These are phyloP conservation scores for Terfezia claveryi DNA, from an alignment of 495 filamentous ascomycete species.

Conservation along the genomic window DNA sequence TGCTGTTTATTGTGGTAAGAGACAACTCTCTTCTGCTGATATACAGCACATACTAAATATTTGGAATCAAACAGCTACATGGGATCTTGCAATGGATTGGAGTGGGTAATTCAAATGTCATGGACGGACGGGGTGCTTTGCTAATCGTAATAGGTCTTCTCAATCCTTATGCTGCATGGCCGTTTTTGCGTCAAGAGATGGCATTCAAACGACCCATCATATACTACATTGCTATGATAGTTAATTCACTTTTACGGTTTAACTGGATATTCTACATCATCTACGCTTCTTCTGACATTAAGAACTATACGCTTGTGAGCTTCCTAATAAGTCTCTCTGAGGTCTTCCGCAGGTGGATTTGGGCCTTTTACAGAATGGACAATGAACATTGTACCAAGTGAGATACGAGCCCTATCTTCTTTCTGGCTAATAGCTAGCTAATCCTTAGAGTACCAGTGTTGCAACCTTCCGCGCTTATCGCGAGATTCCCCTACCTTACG, in stretches of 20 bases:
- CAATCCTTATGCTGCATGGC: slow-evolving; percentile 45
- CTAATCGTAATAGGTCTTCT: slow-evolving; percentile 29
- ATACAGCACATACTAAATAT: slow-evolving; percentile 1
- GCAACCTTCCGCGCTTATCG: slow-evolving; percentile 47
- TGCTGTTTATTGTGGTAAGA: slow-evolving; percentile 53
- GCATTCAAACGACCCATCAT: slow-evolving; percentile 53
- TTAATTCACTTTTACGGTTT: slow-evolving; percentile 79
- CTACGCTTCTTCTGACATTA: slow-evolving; percentile 51
- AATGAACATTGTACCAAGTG: slow-evolving; percentile 91
- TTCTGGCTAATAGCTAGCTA: neutral
- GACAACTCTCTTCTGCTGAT: neutral
- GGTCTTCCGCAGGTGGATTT: slow-evolving; percentile 60
- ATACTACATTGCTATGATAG: slow-evolving; percentile 65
- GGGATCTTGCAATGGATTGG: slow-evolving; percentile 97
- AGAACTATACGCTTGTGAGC: slow-evolving; percentile 56
- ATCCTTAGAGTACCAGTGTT: neutral
- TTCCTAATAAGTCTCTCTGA: slow-evolving; percentile 60
- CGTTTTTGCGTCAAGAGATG: slow-evolving; percentile 55
- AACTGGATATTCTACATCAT: slow-evolving; percentile 92
- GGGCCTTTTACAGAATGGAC: slow-evolving; percentile 83
- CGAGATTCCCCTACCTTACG: slow-evolving; percentile 63
- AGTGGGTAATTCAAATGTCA: slow-evolving; percentile 22
- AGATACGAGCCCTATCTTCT: slow-evolving; percentile 22
- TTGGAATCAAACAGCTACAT: slow-evolving; percentile 32
- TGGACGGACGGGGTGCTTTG: neutral